These are phyloP conservation scores for Lasiosphaeris hirsuta DNA, from an alignment of 495 filamentous ascomycete genomes.

Conservation along the genomic window DNA sequence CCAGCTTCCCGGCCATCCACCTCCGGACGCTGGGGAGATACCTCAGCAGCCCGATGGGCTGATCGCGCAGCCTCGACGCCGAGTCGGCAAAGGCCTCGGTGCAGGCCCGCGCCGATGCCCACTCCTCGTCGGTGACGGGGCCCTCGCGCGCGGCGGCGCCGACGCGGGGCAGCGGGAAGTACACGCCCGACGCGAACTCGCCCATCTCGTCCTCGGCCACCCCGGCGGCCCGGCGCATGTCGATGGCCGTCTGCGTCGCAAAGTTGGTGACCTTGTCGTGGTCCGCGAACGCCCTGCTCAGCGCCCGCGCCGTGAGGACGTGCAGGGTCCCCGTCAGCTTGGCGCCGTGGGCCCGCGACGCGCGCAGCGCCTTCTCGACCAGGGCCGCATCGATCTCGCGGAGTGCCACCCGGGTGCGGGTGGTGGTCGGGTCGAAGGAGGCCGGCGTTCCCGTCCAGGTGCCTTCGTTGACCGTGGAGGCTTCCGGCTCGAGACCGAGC, in stretches of 20 bases:
- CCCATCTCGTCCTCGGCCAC: conserved; percentile 11
- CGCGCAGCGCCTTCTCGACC: background rate
- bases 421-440: conserved; percentile 1
- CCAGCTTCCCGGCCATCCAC: conserved; percentile 10
- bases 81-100: conserved; percentile 7
- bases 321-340: conserved; percentile 10
- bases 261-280: conserved; percentile 7
- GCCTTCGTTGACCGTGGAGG: background rate
- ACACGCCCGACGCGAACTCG: conserved; percentile 12
- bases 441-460: conserved; percentile 13
- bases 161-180: background rate
- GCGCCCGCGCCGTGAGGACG: conserved; percentile 7
- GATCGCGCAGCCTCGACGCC: conserved; percentile 10
- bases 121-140: conserved; percentile 4
- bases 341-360: background rate
- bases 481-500: conserved; percentile 1
- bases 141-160: background rate
- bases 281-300: conserved; percentile 3
- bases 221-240: conserved; percentile 12
- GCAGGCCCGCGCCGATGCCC: background rate
- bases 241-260: conserved; percentile 4
- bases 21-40: conserved; percentile 17
- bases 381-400: conserved; percentile 1
- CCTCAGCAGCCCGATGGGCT: conserved; percentile 17
- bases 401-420: background rate